These are phyloP conservation scores for Cucumis hystrix DNA, from an alignment of 306 rosid species.

Conservation along the genomic window DNA sequence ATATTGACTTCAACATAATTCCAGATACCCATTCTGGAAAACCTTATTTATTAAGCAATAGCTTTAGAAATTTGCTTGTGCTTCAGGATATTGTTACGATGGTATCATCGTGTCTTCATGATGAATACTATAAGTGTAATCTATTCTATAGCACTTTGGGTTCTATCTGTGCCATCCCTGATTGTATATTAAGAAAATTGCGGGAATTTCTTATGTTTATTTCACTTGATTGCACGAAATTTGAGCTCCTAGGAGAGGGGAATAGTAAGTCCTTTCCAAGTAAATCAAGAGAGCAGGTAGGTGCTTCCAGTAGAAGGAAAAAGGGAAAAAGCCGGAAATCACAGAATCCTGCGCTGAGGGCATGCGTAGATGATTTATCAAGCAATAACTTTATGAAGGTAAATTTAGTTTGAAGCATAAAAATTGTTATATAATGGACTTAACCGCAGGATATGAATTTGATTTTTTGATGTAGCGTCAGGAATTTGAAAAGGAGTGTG, in stretches of 20 bases:
- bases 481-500: slow-evolving; percentile 32
- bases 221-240: slow-evolving; percentile 83
- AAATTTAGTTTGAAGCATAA: slow-evolving; percentile 14
- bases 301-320: slow-evolving; percentile 52
- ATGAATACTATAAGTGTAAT: slow-evolving; percentile 44
- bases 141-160: slow-evolving; percentile 66
- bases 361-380: slow-evolving; percentile 20
- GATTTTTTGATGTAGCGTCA: slow-evolving; percentile 28
- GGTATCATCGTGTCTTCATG: slow-evolving; percentile 25
- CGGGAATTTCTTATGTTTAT: slow-evolving; percentile 80
- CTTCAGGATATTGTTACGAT: slow-evolving; percentile 53
- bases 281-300: slow-evolving; percentile 53
- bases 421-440: neutral
- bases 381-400: slow-evolving; percentile 36
- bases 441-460: slow-evolving; percentile 17
- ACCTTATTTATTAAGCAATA: slow-evolving; percentile 37
- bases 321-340: slow-evolving; percentile 60
- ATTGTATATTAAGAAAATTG: slow-evolving; percentile 62
- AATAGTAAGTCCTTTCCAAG: slow-evolving; percentile 31
- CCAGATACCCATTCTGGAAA: slow-evolving; percentile 43
- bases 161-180: slow-evolving; percentile 72
- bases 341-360: slow-evolving; percentile 31
- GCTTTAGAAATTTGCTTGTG: slow-evolving; percentile 47
- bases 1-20: slow-evolving; percentile 42
- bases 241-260: slow-evolving; percentile 61